phyloP scores from a whole-genome alignment of 306 rosid genomes.

The Acacia confusa region DNA sequence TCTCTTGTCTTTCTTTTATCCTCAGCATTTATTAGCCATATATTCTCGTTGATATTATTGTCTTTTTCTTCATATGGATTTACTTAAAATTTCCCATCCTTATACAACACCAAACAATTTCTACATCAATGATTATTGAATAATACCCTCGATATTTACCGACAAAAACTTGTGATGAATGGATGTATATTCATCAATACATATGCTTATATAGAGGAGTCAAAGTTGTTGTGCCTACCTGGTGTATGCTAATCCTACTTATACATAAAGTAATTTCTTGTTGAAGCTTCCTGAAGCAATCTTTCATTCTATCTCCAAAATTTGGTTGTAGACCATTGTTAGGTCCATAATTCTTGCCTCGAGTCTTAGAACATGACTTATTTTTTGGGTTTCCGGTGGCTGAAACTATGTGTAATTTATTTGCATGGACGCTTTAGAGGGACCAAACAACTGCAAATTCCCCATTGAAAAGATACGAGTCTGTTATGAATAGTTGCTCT shows the following conservation, averaged over 20 bases:
- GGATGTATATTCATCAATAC: background rate
- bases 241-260: background rate
- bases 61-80: background rate
- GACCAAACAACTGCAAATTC: background rate
- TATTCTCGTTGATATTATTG: conserved; percentile 11
- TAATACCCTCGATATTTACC: conserved; percentile 4
- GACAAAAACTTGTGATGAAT: background rate
- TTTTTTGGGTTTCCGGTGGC: background rate
- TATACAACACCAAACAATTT: background rate
- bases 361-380: too few relatives aligned
- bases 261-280: too few relatives aligned
- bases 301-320: background rate
- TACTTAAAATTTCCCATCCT: background rate
- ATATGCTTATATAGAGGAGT: background rate
- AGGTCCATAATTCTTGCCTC: too few relatives aligned
- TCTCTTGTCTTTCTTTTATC: conserved; percentile 27
- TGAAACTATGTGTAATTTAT: background rate
- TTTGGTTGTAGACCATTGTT: background rate
- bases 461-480: background rate
- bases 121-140: background rate
- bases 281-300: background rate
- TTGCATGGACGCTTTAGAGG: background rate
- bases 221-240: background rate
- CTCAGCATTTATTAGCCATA: conserved; percentile 6
- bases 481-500: background rate